Conservation (phyloP, 1,284 basidiomycete species). For the Laetiporus sulphureus region DNA sequence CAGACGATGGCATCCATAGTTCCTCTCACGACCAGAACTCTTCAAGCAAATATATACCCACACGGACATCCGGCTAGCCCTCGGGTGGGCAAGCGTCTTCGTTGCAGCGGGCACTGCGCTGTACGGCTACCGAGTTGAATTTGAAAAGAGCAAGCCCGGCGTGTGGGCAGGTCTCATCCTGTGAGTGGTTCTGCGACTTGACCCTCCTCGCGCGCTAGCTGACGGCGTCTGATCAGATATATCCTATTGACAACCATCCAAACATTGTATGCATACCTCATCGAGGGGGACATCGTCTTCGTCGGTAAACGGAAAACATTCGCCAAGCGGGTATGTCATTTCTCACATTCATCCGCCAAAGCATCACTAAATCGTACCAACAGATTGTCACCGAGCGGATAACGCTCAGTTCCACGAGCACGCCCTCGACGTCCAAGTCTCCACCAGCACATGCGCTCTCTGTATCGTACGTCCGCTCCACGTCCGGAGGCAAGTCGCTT, state of each 20-base stretch:
- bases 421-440: conserved; percentile 35
- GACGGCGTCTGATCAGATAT: conserved; percentile 43
- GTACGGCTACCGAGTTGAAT: conserved; percentile 82
- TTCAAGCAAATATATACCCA: conserved; percentile 85
- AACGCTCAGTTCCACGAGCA: conserved; percentile 60
- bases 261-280: conserved; percentile 72
- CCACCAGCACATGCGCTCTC: conserved; percentile 59
- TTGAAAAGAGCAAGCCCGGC: conserved; percentile 77
- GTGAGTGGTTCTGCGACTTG: conserved; percentile 36
- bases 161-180: conserved; percentile 73
- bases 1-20: too few relatives aligned
- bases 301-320: conserved; percentile 80
- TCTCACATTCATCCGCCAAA: conserved; percentile 1
- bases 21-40: conserved; percentile 69
- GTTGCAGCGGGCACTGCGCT: conserved; percentile 74
- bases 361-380: background rate
- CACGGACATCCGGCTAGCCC: conserved; percentile 76
- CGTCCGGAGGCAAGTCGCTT: conserved; percentile 71
- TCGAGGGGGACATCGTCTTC: conserved; percentile 78
- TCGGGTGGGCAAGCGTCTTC: conserved; percentile 81
- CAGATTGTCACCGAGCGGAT: conserved; percentile 82
- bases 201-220: conserved; percentile 1
- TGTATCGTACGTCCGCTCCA: conserved; percentile 65
- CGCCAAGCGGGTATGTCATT: conserved; percentile 62
- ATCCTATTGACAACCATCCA: conserved; percentile 62